Base-by-base conservation (phyloP, 805 yeast genomes). In the Candida boleticola region DNA sequence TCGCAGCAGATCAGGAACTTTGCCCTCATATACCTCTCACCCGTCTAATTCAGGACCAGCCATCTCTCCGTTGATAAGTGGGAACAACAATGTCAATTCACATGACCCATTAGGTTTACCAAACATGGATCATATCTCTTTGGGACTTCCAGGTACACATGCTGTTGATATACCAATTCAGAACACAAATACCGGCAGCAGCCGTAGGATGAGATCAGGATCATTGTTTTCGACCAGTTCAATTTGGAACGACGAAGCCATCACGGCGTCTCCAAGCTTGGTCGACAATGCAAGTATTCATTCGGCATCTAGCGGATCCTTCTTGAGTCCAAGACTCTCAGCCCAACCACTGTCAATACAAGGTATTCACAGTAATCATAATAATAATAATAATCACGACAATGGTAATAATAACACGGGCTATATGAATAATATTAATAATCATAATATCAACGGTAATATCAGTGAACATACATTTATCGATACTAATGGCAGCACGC, bases 1-100 rank as follows among this genome's bases (percentile, higher is more conserved):
- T 71, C 73, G 93, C 47, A 79, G 85, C 35, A 73, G 95, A 49
- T 85, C 93, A 2, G 93, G 93, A 2, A 86, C 95, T 11, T 64
- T 86, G 37, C 92, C 93, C 6, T 80, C 89, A 17, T 37, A 41
- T 25, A 19, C 27, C 19, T 29, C 31, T 27, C 39, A 33, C 19
- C 16, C 9, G 14, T 14, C 13, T 19, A 30, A 31, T 18, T 5
- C 19, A 3, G 7, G 44, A 21, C 42, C 48, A 29, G 39, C 50
- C 13, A 42, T 53, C 5, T 52, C 61, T 6, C 59, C 61, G 3
- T 41, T 54, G 31, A 45, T 49, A 21, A 40, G 36, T 21, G 35
- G 22, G 11, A 23, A 23, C 27, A 23, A 23, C 27, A 23, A 23
- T 23, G 11, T 23, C 11, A 23, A 23, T 11, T 32, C 34, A 40